Percentiles rank a stretch among this genome's conserved stretches.
Evolutionary conservation across 306 rosid species (phyloP).

Genomic region (Senna siamea): DNA sequence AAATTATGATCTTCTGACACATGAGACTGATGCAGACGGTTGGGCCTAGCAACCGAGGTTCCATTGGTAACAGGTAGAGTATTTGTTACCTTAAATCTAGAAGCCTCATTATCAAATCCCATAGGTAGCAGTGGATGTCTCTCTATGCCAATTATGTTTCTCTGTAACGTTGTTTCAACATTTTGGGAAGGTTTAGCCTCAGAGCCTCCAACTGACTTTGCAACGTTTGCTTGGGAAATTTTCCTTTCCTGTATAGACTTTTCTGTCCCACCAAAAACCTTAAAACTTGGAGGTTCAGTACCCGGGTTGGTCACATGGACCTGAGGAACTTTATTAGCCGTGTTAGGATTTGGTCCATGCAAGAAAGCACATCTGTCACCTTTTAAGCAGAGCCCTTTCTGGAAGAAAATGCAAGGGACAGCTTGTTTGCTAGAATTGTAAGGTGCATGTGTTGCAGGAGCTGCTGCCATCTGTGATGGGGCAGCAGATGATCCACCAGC

Average conservation of each 20-base stretch:
- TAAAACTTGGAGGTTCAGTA: conserved; percentile 51
- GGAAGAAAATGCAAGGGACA: conserved; percentile 90
- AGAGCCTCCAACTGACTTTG: conserved; percentile 45
- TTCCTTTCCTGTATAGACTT: conserved; percentile 63
- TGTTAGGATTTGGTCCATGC: conserved; percentile 66
- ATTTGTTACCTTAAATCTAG: conserved; percentile 49
- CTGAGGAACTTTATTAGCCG: conserved; percentile 58
- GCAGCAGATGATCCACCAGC: conserved; percentile 63
- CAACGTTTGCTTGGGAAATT: conserved; percentile 47
- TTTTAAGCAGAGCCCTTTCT: conserved; percentile 83
- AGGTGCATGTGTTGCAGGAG: conserved; percentile 51
- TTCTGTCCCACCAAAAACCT: conserved; percentile 59
- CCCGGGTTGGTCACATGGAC: conserved; percentile 45
- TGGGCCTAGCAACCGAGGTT: conserved; percentile 44
- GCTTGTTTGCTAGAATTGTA: conserved; percentile 66
- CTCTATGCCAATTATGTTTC: conserved; percentile 52
- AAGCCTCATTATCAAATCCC: conserved; percentile 56
- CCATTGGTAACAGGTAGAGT: conserved; percentile 57
- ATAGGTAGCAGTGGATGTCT: conserved; percentile 47
- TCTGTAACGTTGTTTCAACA: conserved; percentile 50
- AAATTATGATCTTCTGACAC: conserved; percentile 69
- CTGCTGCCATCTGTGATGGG: conserved; percentile 42
- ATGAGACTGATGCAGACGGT: conserved; percentile 54
- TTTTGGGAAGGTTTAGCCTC: conserved; percentile 54
- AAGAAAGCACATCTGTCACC: conserved; percentile 87